Evolutionary conservation across 202 grass and related monocot genomes (phyloP).

Genomic region (Alloteropsis angusta): DNA sequence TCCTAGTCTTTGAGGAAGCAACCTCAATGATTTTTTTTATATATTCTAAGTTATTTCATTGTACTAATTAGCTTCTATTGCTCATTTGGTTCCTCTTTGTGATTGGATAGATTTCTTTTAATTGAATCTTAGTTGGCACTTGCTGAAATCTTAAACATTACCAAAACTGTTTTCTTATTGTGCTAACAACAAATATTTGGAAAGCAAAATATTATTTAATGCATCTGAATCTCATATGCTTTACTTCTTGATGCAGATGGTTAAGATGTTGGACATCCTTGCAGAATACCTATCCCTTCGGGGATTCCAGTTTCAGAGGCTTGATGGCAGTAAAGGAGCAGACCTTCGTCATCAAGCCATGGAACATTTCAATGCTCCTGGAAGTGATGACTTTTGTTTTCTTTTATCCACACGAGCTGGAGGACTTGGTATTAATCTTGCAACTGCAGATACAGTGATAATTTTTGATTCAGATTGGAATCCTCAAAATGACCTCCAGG

Average conservation of each 20-base stretch:
- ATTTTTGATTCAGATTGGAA: conserved; percentile 99
- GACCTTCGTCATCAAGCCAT: conserved; percentile 98
- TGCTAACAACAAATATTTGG: background rate
- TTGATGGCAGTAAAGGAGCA: conserved; percentile 95
- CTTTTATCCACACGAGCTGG: conserved; percentile 95
- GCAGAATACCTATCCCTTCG: conserved; percentile 88
- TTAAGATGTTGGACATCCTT: conserved; percentile 98
- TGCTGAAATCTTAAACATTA: background rate
- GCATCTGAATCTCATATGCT: background rate
- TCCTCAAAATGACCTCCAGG: conserved; percentile 99
- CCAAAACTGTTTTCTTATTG: background rate
- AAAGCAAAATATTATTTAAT: background rate
- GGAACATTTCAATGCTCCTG: conserved; percentile 99
- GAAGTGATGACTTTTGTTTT: conserved; percentile 99
- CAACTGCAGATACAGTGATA: conserved; percentile 97
- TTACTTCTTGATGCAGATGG: conserved; percentile 56
- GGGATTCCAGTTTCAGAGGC: conserved; percentile 96
- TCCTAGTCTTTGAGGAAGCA: background rate
- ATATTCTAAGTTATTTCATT: background rate
- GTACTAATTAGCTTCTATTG: background rate
- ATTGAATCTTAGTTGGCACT: background rate
- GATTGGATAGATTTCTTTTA: background rate
- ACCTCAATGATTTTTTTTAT: background rate
- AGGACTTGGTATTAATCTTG: conserved; percentile 99
- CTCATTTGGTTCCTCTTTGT: background rate